phyloP scores from a whole-genome alignment of 495 filamentous ascomycete species.

The Penicillium bovifimosum region DNA sequence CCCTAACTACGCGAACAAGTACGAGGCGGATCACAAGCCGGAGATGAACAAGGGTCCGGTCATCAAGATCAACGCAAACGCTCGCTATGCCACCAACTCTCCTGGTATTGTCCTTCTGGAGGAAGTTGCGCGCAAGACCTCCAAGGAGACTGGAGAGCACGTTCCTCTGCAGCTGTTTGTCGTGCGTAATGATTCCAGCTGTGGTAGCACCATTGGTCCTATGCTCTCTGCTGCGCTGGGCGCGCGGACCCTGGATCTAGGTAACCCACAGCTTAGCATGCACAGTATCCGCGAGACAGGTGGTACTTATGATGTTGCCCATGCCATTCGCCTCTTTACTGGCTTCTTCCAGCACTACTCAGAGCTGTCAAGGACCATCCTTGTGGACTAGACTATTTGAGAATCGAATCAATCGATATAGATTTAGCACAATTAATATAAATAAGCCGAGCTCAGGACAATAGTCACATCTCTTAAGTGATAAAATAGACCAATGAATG shows the following conservation, averaged over 20 bases:
- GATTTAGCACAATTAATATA: not conserved
- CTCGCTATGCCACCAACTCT: constrained; percentile 91
- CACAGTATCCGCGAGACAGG: constrained; percentile 93
- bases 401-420: not conserved
- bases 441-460: not conserved
- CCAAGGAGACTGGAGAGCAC: constrained; percentile 40
- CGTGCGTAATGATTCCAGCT: constrained; percentile 89
- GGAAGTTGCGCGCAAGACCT: constrained; percentile 68
- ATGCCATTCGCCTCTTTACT: constrained; percentile 80
- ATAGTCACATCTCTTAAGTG: too few species aligned
- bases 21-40: constrained; percentile 83
- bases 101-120: constrained; percentile 90
- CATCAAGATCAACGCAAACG: constrained; percentile 97
- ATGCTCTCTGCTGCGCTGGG: constrained; percentile 86
- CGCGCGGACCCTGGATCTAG: constrained; percentile 82
- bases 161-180: constrained; percentile 95
- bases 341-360: constrained; percentile 82
- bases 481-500: not conserved
- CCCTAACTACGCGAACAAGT: constrained; percentile 88
- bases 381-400: constrained; percentile 55
- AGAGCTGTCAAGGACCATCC: constrained; percentile 70
- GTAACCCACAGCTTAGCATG: constrained; percentile 96
- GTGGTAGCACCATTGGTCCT: constrained; percentile 93
- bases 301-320: constrained; percentile 79
- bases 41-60: constrained; percentile 95